Base-by-base conservation (phyloP, 176 grass and related monocot genomes). In the Echinochloa phyllopogon region DNA sequence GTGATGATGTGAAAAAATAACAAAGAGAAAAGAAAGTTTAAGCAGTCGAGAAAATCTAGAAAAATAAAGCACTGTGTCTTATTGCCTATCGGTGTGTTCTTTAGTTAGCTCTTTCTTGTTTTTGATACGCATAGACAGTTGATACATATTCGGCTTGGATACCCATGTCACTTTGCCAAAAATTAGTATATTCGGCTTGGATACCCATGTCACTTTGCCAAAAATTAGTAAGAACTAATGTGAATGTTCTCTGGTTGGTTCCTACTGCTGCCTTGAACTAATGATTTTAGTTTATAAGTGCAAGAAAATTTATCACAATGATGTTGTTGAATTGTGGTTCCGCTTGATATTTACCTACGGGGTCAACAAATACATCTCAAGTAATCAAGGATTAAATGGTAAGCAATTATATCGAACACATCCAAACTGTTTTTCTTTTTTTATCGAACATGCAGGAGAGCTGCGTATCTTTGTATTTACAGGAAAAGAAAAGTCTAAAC, bases 111-210 rank as follows among this genome's bases (percentile, higher is more conserved):
- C 40, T 63, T 78, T 45, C 75, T 33, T 48, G 36, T 49, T 79
- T 10, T 20, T 49, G 17, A 36, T 49, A 65, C 43, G 51, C 11
- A 75, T 27, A 21, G 16, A 39, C 18, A 57, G 73, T 75, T 75
- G 17, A n/a, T n/a, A n/a, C n/a, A n/a, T 20, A 24, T 58, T 76
- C 73, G 41, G n/a, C 12, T 76, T 57, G 33, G 58, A 79, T 38
- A 57, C 8, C 20, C 41, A 57, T 57, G 36, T 59, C 1, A 42
- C 5, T 59, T 57, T 24, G 74, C 2, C 5, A 33, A 59, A 62
- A 63, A n/a, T 65, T 20, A n/a, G 27, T 65, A 79, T 20, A 24
- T 58, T 76, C 73, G 41, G n/a, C 12, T 76, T 57, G 33, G 58
- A 79, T 38, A 57, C 8, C 20, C 41, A 57, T 57, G 36, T 59